These are phyloP conservation scores for Aegilops longissima DNA, from an alignment of 176 grass and related monocot genomes.

Conservation along the genomic window DNA sequence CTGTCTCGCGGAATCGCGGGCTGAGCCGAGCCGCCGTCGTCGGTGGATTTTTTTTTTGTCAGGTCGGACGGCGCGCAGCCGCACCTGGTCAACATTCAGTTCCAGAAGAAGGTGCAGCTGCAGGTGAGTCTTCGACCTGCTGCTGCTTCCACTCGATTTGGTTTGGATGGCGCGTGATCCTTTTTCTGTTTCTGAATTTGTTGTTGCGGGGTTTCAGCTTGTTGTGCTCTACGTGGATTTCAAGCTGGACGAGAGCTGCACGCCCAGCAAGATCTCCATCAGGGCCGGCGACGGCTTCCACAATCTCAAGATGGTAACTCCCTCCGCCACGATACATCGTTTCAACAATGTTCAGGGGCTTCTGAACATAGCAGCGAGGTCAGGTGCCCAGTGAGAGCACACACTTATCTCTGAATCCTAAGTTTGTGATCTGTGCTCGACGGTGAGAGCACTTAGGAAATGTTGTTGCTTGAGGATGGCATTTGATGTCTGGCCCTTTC, in stretches of 20 bases:
- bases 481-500: background rate
- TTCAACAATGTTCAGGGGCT: background rate
- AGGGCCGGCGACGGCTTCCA: slow-evolving; percentile 92
- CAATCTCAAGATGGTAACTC: slow-evolving; percentile 84
- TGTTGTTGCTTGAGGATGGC: background rate
- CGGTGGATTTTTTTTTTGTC: background rate
- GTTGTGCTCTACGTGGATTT: slow-evolving; percentile 91
- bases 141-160: background rate
- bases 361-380: background rate
- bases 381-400: background rate
- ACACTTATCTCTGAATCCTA: background rate
- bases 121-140: slow-evolving; percentile 35
- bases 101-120: slow-evolving; percentile 93
- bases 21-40: background rate
- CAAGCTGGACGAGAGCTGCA: slow-evolving; percentile 96
- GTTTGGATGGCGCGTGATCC: too few relatives aligned
- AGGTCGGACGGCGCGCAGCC: slow-evolving; percentile 95
- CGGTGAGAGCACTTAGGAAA: background rate
- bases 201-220: slow-evolving; percentile 34
- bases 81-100: slow-evolving; percentile 94
- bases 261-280: slow-evolving; percentile 95
- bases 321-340: background rate
- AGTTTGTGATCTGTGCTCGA: background rate
- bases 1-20: background rate
- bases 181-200: slow-evolving; percentile 10